Evolutionary conservation across 768 basidiomycete species (phyloP), one percentile per base, ranked within the genome.

Genomic region (Tylopilus intermedius): DNA sequence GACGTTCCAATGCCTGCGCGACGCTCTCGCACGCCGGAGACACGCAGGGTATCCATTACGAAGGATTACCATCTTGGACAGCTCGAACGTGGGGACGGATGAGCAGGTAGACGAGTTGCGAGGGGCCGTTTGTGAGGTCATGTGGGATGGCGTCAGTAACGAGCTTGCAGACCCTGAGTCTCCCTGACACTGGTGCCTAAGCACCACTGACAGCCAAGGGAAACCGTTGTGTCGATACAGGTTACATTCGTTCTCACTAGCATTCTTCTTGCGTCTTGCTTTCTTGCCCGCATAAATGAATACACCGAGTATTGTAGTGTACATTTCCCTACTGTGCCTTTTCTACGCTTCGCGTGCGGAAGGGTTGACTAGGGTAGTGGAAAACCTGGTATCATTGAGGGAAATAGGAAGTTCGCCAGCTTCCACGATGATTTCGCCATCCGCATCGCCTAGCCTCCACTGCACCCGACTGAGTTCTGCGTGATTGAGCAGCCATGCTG

Each of bases 401-500:
- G 45, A 35, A 47, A 39, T 47, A n/a, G 7, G 2, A 13, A 22
- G 18, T n/a, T 48, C 37, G 43, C 30, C 50, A 33, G 14, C 15
- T 22, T 50, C 45, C 18, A 58, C 58, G 2, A 58, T 29, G 8
- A 58, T 53, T 35, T 54, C 42, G 14, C 56, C 56, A 21, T 47
- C 45, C n/a, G 22, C 33, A 24, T 2, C 14, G 6, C 58, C 58
- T 29, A 14, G 45, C 41, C 51, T 50, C 55, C 49, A 58, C n/a
- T 45, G 37, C 21, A 57, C 56, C n/a, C 76, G 72, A 41, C 70
- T 73, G 21, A 78, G 71, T 64, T 79, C 75, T n/a, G 71, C 68
- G 44, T 73, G 69, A 54, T 69, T 77, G 27, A 78, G 66, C 9
- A 77, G 62, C 74, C 72, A 76, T 9, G 70, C 69, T 15, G 73